Evolutionary conservation across 208 protist species (phyloP), one percentile per base, ranked within the genome.

Genomic region (Chromosphaera perkinsii): DNA sequence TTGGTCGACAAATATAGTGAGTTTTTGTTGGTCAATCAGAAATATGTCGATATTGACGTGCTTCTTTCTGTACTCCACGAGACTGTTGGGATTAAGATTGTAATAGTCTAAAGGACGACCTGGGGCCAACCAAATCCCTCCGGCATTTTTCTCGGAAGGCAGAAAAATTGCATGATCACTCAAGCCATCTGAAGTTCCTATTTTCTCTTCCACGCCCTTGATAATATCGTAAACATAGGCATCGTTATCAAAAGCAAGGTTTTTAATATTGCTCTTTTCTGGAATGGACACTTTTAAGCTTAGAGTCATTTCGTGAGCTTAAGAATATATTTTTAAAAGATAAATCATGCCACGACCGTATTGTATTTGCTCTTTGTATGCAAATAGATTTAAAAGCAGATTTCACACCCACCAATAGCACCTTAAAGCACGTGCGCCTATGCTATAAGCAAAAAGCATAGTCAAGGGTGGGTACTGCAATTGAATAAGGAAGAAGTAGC

Each of bases 51-150:
- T 58, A 20, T 69, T 64, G 22, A 74, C 56, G 33, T 81, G 75
- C 65, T 83, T 82, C 72, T 84, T 84, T 29, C 68, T 69, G 35
- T 77, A 79, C 37, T 82, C 63, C 7, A 86, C 5, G 33, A 61
- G 64, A 54, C 78, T 75, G n/a, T 67, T 67, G 3, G 29, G 24
- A 26, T 77, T 72, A 22, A 85, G 49, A 40, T 85, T 76, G 37
- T 86, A 86, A 55, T 79, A 84, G 35, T 45, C 22, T 2, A 86
- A 56, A 17, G 81, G 78, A 47, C 68, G 72, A 1, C 74, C 68
- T 12, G 49, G 24, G 24, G 60, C n/a, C 14, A 86, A 72, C 79
- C 78, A 86, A 40, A 61, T 42, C 17, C 68, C 54, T 55, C 64
- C 51, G 49, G 52, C 63, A 33, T 55, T 48, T 22, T 61, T 66